Base-by-base conservation (phyloP, 192 early-diverging fungal genomes). In the Glomus cerebriforme region DNA sequence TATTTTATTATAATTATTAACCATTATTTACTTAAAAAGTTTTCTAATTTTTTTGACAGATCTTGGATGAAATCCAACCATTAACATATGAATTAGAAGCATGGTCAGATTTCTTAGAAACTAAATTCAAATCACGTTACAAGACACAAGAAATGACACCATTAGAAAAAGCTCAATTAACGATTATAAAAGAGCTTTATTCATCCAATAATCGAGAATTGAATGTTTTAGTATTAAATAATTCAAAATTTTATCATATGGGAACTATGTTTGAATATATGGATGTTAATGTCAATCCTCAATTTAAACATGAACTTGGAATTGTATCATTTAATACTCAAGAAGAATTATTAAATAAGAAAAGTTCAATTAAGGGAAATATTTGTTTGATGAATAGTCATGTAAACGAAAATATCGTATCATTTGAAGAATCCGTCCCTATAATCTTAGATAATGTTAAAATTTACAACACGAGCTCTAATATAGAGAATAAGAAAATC, bases 221-320 rank as follows among this genome's bases (percentile, higher is more conserved):
- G 32, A 74, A 82, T 7, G 84, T 84, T 49, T 76, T 85, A 79
- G 80, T 84, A 15, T 68, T 85, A 27, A 84, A 85, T 31, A 73
- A 80, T 27, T 84, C 82, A 15, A 84, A 82, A 66, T 85, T 85
- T 54, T 82, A 85, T 64, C 84, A 85, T 37, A 26, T 85, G 4
- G 84, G 84, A 22, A 85, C 82, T 7, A 84, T 84, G 84, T 43
- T 72, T 22, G 84, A 85, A 65, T 85, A 81, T 68, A 54, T 85
- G 8, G 72, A 67, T 22, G 74, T 43, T 43, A 59, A 8, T 59
- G 39, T 31, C 82, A 80, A 85, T 43, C 22, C 10, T 15, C 32
- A 76, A 0, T 85, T 85, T 58, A 79, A 80, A 76, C 49, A 59
- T 2, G 77, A 83, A 37, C 70, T 83, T 19, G 65, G 73, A 63